Evolutionary conservation across 2,329 filamentous ascomycete genomes (phyloP).

Genomic region (Metarhizium anisopliae): DNA sequence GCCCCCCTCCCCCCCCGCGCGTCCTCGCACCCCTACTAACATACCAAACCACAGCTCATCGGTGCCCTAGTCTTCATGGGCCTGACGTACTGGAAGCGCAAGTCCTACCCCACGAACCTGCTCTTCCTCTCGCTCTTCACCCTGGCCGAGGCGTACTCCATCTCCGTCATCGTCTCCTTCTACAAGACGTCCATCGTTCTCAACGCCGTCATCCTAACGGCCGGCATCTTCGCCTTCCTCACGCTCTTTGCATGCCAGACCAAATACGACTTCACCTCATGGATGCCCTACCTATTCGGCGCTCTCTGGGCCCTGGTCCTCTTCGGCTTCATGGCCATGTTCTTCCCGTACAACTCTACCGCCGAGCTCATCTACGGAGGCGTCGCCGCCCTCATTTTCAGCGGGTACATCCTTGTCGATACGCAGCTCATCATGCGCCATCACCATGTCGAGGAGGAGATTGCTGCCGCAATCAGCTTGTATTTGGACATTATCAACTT

Average conservation of each 20-base stretch:
- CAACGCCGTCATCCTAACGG: constrained; percentile 82
- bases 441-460: constrained; percentile 97
- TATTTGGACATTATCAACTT: constrained; percentile 97
- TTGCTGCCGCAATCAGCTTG: constrained; percentile 86
- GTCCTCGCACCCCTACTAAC: constrained; percentile 10
- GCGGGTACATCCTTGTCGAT: constrained; percentile 89
- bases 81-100: constrained; percentile 90
- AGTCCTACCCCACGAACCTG: constrained; percentile 90
- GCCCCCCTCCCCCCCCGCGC: background rate
- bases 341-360: constrained; percentile 77
- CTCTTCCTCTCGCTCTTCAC: constrained; percentile 90
- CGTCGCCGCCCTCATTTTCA: constrained; percentile 78
- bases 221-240: constrained; percentile 69
- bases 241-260: constrained; percentile 91
- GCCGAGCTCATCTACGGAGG: constrained; percentile 81
- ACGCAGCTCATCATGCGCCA: constrained; percentile 93
- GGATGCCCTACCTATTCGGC: constrained; percentile 93
- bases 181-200: constrained; percentile 79
- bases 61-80: constrained; percentile 77
- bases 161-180: constrained; percentile 87
- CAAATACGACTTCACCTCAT: constrained; percentile 96
- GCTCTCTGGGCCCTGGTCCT: constrained; percentile 82
- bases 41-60: constrained; percentile 45
- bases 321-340: constrained; percentile 86
- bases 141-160: constrained; percentile 82